Base-by-base conservation (phyloP, 768 basidiomycete genomes). In the Agrocybe pediades region DNA sequence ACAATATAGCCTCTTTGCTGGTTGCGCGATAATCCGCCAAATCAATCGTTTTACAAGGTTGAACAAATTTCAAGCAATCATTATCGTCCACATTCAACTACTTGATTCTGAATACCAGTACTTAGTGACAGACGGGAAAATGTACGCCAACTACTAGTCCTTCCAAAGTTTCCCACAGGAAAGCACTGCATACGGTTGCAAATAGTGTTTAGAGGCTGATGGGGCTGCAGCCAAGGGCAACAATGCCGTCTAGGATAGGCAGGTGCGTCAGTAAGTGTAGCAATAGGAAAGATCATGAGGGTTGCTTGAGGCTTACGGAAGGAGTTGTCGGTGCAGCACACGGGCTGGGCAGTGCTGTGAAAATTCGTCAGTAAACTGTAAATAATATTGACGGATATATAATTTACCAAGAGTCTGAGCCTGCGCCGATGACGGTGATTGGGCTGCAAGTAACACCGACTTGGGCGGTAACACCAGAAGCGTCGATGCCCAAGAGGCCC, bases 241-340 rank as follows among this genome's bases (percentile, higher is more conserved):
- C 49, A 29, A 66, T 17, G 33, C 67, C 65, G 23, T 64, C 63
- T 67, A 33, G 21, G 29, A 36, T n/a, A n/a, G n/a, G n/a, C n/a
- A n/a, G n/a, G n/a, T n/a, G n/a, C n/a, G n/a, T n/a, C n/a, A n/a
- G n/a, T n/a, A n/a, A n/a, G n/a, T n/a, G n/a, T n/a, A n/a, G n/a
- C n/a, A n/a, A n/a, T n/a, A n/a, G n/a, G n/a, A n/a, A n/a, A n/a
- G n/a, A n/a, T n/a, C n/a, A n/a, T n/a, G 45, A 11, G 46, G n/a
- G 26, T 17, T 20, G 19, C 20, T 11, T 49, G 11, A 36, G 11
- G 46, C 65, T 59, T 57, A 69, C 68, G 55, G 62, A 63, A 66
- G 26, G 42, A 53, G 56, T 68, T 65, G 53, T 64, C 55, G 16
- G 60, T 59, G 59, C 68, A 70, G 62, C 68, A 71, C 25, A 68